Percentiles rank a stretch among this genome's conserved stretches.
Evolutionary conservation across 768 basidiomycete species (phyloP).

Genomic region (Podaxis rugospora): DNA sequence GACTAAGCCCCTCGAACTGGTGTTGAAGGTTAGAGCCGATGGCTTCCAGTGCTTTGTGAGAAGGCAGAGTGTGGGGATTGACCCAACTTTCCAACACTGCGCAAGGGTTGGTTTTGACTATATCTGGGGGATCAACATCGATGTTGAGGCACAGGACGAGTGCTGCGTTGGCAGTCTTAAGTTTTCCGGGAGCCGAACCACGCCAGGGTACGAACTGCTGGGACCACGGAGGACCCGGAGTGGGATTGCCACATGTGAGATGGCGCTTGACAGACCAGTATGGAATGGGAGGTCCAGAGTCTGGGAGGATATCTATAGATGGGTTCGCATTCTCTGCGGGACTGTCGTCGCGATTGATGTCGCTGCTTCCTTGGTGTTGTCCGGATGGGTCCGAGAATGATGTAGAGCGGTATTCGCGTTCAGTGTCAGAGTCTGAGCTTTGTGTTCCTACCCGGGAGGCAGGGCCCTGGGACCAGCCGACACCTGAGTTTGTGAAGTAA

Average conservation of each 20-base stretch:
- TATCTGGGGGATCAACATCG: constrained; percentile 95
- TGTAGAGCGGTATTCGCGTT: constrained; percentile 43
- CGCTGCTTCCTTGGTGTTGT: constrained; percentile 28
- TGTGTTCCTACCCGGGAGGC: constrained; percentile 16
- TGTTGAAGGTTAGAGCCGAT: constrained; percentile 91
- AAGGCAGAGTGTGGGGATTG: constrained; percentile 89
- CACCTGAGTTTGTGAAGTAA: neutral
- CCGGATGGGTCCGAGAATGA: constrained; percentile 49
- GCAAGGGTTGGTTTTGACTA: constrained; percentile 96
- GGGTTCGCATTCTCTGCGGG: constrained; percentile 34
- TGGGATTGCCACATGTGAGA: constrained; percentile 84
- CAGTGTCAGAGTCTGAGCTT: constrained; percentile 52
- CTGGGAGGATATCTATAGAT: constrained; percentile 43
- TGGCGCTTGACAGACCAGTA: constrained; percentile 90
- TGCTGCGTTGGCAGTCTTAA: constrained; percentile 88
- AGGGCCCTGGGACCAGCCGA: neutral
- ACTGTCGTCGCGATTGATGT: constrained; percentile 22
- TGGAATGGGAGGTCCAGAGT: constrained; percentile 60
- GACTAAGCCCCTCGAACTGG: constrained; percentile 93
- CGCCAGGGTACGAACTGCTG: constrained; percentile 76
- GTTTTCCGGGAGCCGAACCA: constrained; percentile 71
- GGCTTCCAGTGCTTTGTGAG: constrained; percentile 89
- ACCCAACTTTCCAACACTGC: constrained; percentile 97
- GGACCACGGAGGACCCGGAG: constrained; percentile 63
- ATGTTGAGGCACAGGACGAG: constrained; percentile 94